Conservation (phyloP, 495 filamentous ascomycete species). For the Penicillium coprophilum region DNA sequence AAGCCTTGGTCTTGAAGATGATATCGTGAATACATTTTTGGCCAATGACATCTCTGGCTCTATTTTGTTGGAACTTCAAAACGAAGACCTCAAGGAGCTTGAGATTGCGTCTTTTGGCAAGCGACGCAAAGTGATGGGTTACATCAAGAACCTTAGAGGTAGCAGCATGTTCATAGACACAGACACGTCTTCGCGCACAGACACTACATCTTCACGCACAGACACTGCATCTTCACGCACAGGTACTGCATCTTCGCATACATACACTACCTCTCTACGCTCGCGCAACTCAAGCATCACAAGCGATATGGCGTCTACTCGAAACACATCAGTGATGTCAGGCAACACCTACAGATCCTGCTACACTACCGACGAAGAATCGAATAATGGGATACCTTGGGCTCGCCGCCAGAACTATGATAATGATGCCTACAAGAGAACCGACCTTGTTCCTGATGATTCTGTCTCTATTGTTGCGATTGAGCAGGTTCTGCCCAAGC, state of each 20-base stretch:
- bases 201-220: too few relatives aligned
- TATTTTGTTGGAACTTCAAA: constrained; percentile 80
- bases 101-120: constrained; percentile 92
- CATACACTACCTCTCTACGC: too few relatives aligned
- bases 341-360: constrained; percentile 22
- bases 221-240: too few relatives aligned
- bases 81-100: constrained; percentile 91
- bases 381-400: not conserved
- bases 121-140: constrained; percentile 79
- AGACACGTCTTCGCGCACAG: too few relatives aligned
- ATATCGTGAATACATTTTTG: constrained; percentile 77
- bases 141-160: constrained; percentile 70
- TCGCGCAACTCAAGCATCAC: constrained; percentile 5
- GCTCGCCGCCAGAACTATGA: constrained; percentile 28
- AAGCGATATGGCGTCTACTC: constrained; percentile 1
- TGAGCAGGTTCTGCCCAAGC: constrained; percentile 81
- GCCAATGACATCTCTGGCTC: constrained; percentile 87
- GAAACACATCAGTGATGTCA: constrained; percentile 15
- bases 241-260: too few relatives aligned
- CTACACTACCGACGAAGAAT: not conserved
- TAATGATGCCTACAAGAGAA: constrained; percentile 42
- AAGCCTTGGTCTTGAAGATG: constrained; percentile 65
- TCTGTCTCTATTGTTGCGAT: constrained; percentile 91
- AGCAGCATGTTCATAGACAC: constrained; percentile 26
- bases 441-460: constrained; percentile 71